Evolutionary conservation across 2,329 filamentous ascomycete genomes (phyloP), one percentile per base, ranked within the genome.

Genomic region (Pseudogymnoascus sp.): DNA sequence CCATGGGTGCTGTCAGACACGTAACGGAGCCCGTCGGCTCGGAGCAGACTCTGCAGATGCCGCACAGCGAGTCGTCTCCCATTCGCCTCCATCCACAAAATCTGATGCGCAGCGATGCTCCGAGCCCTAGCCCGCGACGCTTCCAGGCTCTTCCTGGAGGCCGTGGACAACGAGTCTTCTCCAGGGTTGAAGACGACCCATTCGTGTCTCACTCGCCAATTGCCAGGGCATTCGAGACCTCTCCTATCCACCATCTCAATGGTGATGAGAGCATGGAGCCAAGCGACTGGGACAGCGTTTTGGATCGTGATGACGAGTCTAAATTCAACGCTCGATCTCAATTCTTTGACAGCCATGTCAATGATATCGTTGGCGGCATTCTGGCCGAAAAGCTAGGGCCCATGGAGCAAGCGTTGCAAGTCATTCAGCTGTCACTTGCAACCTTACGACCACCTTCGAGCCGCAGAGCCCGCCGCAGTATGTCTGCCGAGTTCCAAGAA

Each of bases 281-380:
- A 65, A 97, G 93, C 72, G 93, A 97, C 74, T 99, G 95, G 95
- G 92, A 96, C 71, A 89, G 89, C 72, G 86, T 88, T 56, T 87
- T 97, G 66, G 88, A 89, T 8, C 90, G 91, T 16, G 87, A 88
- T 36, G 90, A 96, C 70, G 91, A 96, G 64, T 84, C 86, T 60
- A 96, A 96, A 75, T 80, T 97, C 63, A 86, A 90, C 67, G 86
- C 87, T 62, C 86, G 92, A 59, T 90, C 90, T 66, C 84, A 86
- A 56, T 97, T 96, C 81, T 97, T 97, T 71, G 92, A 97, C 71
- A 88, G 86, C 56, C 92, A 90, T 71, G 90, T 99, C 66, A 92
- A 96, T 72, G 86, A 91, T 60, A 77, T 97, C 67, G 89, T 99
- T 67, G 90, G 89, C 61, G 85, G 84, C 59, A 80, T 95, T 3